A percentile compares a stretch with the other conserved stretches of the same genome.
These are phyloP conservation scores for Eucalyptus camaldulensis DNA, from an alignment of 345 rosid species.

Conservation along the genomic window DNA sequence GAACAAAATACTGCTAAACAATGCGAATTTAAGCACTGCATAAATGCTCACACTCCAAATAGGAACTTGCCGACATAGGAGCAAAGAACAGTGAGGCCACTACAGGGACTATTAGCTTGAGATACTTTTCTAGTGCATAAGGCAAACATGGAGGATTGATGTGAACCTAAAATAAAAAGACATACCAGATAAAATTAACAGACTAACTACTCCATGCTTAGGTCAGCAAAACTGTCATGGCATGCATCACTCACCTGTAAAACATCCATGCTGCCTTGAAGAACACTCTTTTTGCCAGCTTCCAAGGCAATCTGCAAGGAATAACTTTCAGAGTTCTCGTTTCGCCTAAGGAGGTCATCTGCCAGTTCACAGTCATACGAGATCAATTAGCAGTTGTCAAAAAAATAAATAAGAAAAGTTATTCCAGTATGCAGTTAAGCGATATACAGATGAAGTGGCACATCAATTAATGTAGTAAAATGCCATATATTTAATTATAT, in stretches of 20 bases:
- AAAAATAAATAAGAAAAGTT: not conserved
- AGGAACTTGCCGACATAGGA: not conserved
- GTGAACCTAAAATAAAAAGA: not conserved
- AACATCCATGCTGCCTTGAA: constrained; percentile 80
- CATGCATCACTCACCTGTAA: constrained; percentile 41
- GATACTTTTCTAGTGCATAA: not conserved
- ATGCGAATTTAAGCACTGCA: not conserved
- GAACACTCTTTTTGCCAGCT: constrained; percentile 60
- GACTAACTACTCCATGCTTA: not conserved
- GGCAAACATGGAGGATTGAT: not conserved
- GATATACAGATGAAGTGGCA: not conserved
- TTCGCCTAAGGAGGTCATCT: constrained; percentile 55
- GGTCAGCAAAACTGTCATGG: not conserved
- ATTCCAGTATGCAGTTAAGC: not conserved
- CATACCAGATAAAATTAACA: not conserved
- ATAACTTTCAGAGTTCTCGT: constrained; percentile 48
- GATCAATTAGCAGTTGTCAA: not conserved
- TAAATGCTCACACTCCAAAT: not conserved
- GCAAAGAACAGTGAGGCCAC: not conserved
- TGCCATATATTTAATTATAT: not conserved
- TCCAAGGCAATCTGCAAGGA: constrained; percentile 56
- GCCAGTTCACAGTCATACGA: constrained; percentile 1
- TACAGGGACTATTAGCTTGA: not conserved
- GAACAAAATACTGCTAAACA: not conserved
- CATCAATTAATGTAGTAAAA: not conserved